Evolutionary conservation across 2,329 filamentous ascomycete species (phyloP), one percentile per base, ranked within the genome.

Genomic region (Botryosphaeria agaves): DNA sequence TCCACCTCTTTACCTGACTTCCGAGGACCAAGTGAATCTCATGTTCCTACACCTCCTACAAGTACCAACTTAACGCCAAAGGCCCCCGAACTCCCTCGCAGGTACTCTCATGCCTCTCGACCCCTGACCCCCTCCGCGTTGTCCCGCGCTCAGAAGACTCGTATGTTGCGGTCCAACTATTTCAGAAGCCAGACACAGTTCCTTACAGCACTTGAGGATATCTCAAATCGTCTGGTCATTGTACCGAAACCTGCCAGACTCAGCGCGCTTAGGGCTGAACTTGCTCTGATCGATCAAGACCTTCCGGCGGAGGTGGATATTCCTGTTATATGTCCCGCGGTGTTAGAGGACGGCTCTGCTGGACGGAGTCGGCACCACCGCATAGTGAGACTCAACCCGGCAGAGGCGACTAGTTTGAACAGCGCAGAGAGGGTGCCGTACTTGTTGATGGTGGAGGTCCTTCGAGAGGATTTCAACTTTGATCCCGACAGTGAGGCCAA

Each of bases 391-490:
- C 63, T 89, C 29, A 89, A 85, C 44, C 82, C 81, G 5, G 78
- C 79, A 2, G 81, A 89, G 52, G 76, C 81, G 5, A 87, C 81
- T 1, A 82, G 85, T 32, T 57, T 89, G 30, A 89, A 89, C 52
- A 89, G 81, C 48, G 81, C 81, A 4, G 80, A 89, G 49, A 79
- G 84, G 47, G 81, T 89, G 26, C 81, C 81, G 1, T 89, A 84
- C 52, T 54, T 89, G 29, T 63, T 89, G 17, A 85, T 89, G 79
- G 71, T 87, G 2, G 81, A 89, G 47, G 74, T 89, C 14, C 55
- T 89, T 28, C 63, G 76, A 15, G 80, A 87, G 39, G 81, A 89
- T 44, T 87, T 89, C 45, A 75, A 76, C 19, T 89, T 89, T 42
- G 75, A 87, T 41, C 78, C 80, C 0, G 71, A 77, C 18, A 76